A percentile compares a stretch with the other conserved stretches of the same genome.
These are phyloP conservation scores for Claviceps maximensis DNA, from an alignment of 2,329 filamentous ascomycete species.

Conservation along the genomic window DNA sequence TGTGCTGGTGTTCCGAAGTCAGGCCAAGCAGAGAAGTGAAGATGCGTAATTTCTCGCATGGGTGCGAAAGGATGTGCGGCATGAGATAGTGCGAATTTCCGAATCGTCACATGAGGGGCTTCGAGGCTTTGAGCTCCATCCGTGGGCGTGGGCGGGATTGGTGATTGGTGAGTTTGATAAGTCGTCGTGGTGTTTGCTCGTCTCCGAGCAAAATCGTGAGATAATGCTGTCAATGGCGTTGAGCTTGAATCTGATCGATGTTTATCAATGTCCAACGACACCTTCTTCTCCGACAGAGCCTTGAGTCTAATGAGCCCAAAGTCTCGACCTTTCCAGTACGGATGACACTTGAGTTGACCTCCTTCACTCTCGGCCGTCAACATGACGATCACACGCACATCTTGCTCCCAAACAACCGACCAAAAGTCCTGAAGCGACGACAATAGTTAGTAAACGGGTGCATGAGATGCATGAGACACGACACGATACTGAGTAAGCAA, in stretches of 20 bases:
- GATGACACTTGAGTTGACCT: conserved; percentile 86
- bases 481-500: not conserved
- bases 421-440: conserved; percentile 65
- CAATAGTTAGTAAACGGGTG: not conserved
- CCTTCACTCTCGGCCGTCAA: conserved; percentile 89
- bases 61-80: conserved; percentile 65
- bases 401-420: conserved; percentile 95
- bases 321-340: conserved; percentile 73
- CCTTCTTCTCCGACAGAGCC: conserved; percentile 66
- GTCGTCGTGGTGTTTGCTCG: conserved; percentile 42
- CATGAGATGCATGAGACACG: not conserved
- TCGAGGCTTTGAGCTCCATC: conserved; percentile 32
- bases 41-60: conserved; percentile 82
- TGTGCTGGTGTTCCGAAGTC: conserved; percentile 91
- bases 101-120: conserved; percentile 63
- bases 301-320: conserved; percentile 70
- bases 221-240: conserved; percentile 11
- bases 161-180: conserved; percentile 23
- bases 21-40: conserved; percentile 94
- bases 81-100: conserved; percentile 77
- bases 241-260: conserved; percentile 27
- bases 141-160: conserved; percentile 18
- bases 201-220: conserved; percentile 30
- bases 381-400: conserved; percentile 90
- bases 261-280: conserved; percentile 59